Evolutionary conservation across 306 rosid species (phyloP).

Genomic region (Hippophae rhamnoides): DNA sequence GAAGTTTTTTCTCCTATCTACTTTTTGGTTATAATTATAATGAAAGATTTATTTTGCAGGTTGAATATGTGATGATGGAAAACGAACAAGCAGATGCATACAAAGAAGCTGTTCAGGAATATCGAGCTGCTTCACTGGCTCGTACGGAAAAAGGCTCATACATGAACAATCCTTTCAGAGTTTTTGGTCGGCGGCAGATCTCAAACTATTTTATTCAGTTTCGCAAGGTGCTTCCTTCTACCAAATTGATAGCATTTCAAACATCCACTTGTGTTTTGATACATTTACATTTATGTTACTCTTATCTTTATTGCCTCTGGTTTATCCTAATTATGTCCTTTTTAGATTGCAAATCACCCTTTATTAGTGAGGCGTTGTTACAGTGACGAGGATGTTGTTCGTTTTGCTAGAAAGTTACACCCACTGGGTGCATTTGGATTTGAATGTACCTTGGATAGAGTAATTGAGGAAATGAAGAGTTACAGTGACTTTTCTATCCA

Average conservation of each 20-base stretch:
- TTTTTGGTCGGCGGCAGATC: slow-evolving; percentile 74
- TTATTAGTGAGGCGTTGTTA: slow-evolving; percentile 82
- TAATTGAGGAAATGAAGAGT: slow-evolving; percentile 66
- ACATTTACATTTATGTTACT: slow-evolving; percentile 1
- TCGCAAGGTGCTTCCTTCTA: slow-evolving; percentile 58
- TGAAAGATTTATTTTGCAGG: slow-evolving; percentile 41
- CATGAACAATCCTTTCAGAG: slow-evolving; percentile 28
- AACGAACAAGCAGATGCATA: slow-evolving; percentile 69
- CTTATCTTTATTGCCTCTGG: slow-evolving; percentile 3
- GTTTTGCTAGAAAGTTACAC: slow-evolving; percentile 72
- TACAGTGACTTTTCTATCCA: slow-evolving; percentile 86
- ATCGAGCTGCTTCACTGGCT: slow-evolving; percentile 76
- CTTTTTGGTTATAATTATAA: slow-evolving; percentile 10
- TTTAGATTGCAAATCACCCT: slow-evolving; percentile 93
- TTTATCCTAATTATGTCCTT: slow-evolving; percentile 11
- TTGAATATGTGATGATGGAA: slow-evolving; percentile 78
- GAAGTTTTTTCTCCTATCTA: not conserved
- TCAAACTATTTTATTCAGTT: slow-evolving; percentile 95
- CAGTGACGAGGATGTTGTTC: slow-evolving; percentile 73
- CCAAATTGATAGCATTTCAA: slow-evolving; percentile 4
- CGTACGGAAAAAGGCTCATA: slow-evolving; percentile 47
- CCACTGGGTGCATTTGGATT: slow-evolving; percentile 88
- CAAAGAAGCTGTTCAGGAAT: slow-evolving; percentile 83
- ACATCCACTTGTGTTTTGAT: not conserved
- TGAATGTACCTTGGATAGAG: slow-evolving; percentile 87